Conservation (phyloP, 2,329 filamentous ascomycete genomes). For the Graphium sp. region DNA sequence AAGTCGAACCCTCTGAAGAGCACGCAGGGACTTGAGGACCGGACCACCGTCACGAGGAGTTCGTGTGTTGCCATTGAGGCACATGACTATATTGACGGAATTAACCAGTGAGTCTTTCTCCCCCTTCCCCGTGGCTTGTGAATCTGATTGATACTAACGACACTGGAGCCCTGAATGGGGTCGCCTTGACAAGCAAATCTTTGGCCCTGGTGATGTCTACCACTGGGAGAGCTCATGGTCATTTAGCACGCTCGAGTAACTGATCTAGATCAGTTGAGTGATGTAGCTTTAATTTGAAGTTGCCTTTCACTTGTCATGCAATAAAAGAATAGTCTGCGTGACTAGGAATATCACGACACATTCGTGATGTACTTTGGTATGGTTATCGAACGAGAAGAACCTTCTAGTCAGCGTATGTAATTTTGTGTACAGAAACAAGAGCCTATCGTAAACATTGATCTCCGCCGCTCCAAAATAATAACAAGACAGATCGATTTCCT, state of each 20-base stretch:
- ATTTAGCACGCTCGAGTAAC: conserved; percentile 14
- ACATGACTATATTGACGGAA: conserved; percentile 61
- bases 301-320: too few species aligned
- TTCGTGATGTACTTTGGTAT: too few species aligned
- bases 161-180: conserved; percentile 23
- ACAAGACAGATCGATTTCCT: too few species aligned
- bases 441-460: too few species aligned
- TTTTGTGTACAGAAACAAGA: too few species aligned
- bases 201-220: conserved; percentile 20
- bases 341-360: too few species aligned
- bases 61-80: conserved; percentile 63
- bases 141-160: conserved; percentile 6
- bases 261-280: background rate
- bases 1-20: conserved; percentile 32
- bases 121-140: conserved; percentile 1
- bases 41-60: conserved; percentile 34
- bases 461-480: too few species aligned
- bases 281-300: background rate
- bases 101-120: conserved; percentile 41
- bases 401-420: too few species aligned
- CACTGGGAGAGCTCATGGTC: conserved; percentile 27
- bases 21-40: conserved; percentile 33
- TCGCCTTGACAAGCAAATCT: conserved; percentile 20
- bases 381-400: too few species aligned
- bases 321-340: too few species aligned